Percentiles rank a stretch among this genome's conserved stretches.
These are phyloP conservation scores for Fusarium burgessii DNA, from an alignment of 2,329 filamentous ascomycete species.

Conservation along the genomic window DNA sequence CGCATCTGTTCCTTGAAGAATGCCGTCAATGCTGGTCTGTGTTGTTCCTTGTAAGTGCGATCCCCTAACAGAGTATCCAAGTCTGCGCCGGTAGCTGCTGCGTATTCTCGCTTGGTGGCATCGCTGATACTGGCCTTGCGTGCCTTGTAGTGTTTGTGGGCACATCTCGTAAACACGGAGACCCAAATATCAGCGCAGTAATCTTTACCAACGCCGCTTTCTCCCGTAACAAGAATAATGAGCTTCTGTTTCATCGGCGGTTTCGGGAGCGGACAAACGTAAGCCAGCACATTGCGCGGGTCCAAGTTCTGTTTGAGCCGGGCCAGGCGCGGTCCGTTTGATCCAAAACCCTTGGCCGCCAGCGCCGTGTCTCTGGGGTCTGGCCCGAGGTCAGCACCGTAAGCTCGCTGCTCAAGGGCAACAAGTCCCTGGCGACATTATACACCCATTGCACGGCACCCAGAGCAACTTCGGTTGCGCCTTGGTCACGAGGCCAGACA, in stretches of 20 bases:
- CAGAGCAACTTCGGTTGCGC: too few relatives aligned
- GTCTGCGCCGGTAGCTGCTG: constrained; percentile 60
- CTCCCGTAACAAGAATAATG: constrained; percentile 69
- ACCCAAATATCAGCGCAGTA: constrained; percentile 68
- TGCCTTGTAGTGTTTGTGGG: not conserved
- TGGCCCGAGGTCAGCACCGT: constrained; percentile 72
- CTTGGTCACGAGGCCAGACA: too few relatives aligned
- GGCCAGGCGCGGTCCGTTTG: constrained; percentile 62
- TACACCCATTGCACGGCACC: too few relatives aligned
- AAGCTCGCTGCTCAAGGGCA: constrained; percentile 45
- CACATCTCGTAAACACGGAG: constrained; percentile 51
- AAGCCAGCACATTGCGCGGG: constrained; percentile 64
- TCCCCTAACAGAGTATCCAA: constrained; percentile 62
- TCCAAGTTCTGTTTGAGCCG: constrained; percentile 64
- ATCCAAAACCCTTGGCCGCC: constrained; percentile 67
- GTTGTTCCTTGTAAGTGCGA: constrained; percentile 71
- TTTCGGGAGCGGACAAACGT: constrained; percentile 66
- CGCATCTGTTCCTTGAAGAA: constrained; percentile 63
- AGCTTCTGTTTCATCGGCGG: constrained; percentile 55
- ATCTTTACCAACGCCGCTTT: constrained; percentile 69
- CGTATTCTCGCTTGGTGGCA: constrained; percentile 67
- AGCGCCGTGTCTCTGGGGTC: constrained; percentile 68
- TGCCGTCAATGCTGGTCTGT: constrained; percentile 63
- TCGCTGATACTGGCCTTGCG: constrained; percentile 49
- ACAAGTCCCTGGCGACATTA: too few relatives aligned